These are phyloP conservation scores for Trametes coccinea DNA, from an alignment of 768 basidiomycete species.

Conservation along the genomic window DNA sequence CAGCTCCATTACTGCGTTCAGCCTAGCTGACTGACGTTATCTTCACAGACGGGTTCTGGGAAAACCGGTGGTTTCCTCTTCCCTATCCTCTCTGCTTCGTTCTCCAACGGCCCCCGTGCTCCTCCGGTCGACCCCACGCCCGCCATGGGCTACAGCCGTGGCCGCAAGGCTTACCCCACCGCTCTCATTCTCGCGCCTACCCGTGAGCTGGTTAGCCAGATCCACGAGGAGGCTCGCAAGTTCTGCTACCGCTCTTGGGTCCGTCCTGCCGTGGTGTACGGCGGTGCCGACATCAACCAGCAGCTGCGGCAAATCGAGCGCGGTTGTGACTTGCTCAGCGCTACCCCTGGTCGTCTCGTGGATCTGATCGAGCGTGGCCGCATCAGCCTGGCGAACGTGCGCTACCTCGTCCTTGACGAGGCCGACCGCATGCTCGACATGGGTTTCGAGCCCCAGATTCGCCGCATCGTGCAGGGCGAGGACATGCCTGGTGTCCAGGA, in stretches of 20 bases:
- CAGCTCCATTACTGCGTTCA: conserved; percentile 5
- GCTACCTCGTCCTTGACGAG: conserved; percentile 97
- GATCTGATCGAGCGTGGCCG: conserved; percentile 98
- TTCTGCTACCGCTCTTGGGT: conserved; percentile 99
- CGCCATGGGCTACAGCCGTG: conserved; percentile 55
- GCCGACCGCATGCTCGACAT: conserved; percentile 99
- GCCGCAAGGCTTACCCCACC: conserved; percentile 93
- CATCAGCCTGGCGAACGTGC: conserved; percentile 94
- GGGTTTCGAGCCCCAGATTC: conserved; percentile 99
- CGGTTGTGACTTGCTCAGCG: conserved; percentile 95
- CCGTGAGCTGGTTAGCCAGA: conserved; percentile 97
- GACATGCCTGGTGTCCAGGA: conserved; percentile 95
- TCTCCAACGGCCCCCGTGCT: conserved; percentile 74
- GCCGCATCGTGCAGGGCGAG: conserved; percentile 95
- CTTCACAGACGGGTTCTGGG: conserved; percentile 92
- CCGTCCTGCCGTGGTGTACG: conserved; percentile 97
- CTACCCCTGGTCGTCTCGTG: conserved; percentile 97
- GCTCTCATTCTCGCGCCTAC: conserved; percentile 98
- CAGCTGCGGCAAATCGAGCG: conserved; percentile 94
- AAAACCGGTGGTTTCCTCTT: conserved; percentile 99
- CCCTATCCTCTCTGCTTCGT: conserved; percentile 95
- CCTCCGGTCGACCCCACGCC: conserved; percentile 55
- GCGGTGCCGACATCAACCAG: conserved; percentile 96
- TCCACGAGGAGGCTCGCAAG: conserved; percentile 98
- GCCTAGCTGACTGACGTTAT: conserved; percentile 24